Percentiles rank a stretch among this genome's conserved stretches.
Evolutionary conservation across 2,329 filamentous ascomycete genomes (phyloP).

Genomic region (Phaeosphaeria sp.): DNA sequence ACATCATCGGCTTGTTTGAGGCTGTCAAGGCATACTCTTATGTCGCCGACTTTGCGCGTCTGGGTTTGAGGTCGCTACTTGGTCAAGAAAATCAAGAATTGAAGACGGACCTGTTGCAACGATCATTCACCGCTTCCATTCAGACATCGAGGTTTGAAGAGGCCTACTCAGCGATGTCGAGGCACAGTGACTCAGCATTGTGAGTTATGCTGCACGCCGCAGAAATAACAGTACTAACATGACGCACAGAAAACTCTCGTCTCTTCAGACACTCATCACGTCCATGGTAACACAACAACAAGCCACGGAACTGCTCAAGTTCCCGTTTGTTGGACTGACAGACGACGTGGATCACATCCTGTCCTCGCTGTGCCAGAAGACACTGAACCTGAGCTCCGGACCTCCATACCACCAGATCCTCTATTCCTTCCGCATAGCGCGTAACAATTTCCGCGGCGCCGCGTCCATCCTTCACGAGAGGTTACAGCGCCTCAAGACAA

Average conservation of each 20-base stretch:
- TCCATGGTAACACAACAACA: constrained; percentile 45
- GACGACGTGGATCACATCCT: constrained; percentile 82
- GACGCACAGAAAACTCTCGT: constrained; percentile 64
- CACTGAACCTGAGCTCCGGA: constrained; percentile 66
- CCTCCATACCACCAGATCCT: constrained; percentile 86
- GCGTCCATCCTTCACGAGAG: constrained; percentile 64
- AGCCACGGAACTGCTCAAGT: constrained; percentile 63
- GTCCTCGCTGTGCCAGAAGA: constrained; percentile 71
- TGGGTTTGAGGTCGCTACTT: constrained; percentile 62
- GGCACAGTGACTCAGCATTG: constrained; percentile 74
- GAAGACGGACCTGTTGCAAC: constrained; percentile 68
- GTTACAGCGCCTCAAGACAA: constrained; percentile 58
- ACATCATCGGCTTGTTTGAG: constrained; percentile 84
- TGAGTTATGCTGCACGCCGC: constrained; percentile 30
- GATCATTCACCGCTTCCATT: constrained; percentile 83
- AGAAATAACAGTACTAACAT: neutral
- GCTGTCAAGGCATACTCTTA: constrained; percentile 77
- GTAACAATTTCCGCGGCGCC: constrained; percentile 84
- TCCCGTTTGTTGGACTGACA: constrained; percentile 81
- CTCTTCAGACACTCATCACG: constrained; percentile 70
- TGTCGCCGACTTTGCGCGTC: constrained; percentile 81
- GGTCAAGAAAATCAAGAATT: constrained; percentile 39
- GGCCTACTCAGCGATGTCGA: constrained; percentile 79
- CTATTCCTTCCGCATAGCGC: constrained; percentile 87
- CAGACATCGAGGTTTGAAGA: constrained; percentile 80